A percentile compares a stretch with the other conserved stretches of the same genome.
Evolutionary conservation across 495 filamentous ascomycete genomes (phyloP).

Genomic region (Trichoderma erinaceum): DNA sequence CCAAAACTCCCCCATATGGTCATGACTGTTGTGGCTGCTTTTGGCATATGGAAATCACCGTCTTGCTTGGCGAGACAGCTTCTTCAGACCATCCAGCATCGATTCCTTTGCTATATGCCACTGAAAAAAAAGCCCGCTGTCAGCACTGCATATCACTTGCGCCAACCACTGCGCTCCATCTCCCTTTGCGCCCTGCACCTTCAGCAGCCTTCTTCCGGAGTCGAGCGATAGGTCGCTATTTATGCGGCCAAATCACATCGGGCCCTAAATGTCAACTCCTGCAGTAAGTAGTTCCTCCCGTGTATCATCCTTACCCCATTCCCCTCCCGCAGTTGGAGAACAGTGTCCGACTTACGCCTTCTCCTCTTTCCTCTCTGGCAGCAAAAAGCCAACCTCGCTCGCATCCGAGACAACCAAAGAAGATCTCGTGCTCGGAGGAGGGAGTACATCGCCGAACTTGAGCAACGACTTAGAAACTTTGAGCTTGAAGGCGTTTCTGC

Average conservation of each 20-base stretch:
- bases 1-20: not conserved
- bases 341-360: constrained; percentile 2
- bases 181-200: not conserved
- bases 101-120: not conserved
- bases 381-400: constrained; percentile 41
- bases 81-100: constrained; percentile 8
- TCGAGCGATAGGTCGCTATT: constrained; percentile 14
- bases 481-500: constrained; percentile 55
- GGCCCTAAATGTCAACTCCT: constrained; percentile 16
- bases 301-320: constrained; percentile 2
- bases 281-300: constrained; percentile 11
- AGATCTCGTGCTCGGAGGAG: constrained; percentile 69
- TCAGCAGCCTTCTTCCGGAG: constrained; percentile 8
- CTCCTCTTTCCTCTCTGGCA: constrained; percentile 10
- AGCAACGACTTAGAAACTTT: constrained; percentile 54
- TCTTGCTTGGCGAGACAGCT: constrained; percentile 2
- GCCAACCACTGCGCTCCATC: not conserved
- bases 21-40: constrained; percentile 4
- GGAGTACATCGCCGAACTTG: constrained; percentile 67
- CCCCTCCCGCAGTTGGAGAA: not conserved
- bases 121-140: constrained; percentile 7
- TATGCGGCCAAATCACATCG: constrained; percentile 12
- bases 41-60: constrained; percentile 6
- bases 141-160: not conserved
- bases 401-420: constrained; percentile 75